Percentiles rank a stretch among this genome's conserved stretches.
phyloP scores from a whole-genome alignment of 2,329 filamentous ascomycete species.

The Colletotrichum paranaense region DNA sequence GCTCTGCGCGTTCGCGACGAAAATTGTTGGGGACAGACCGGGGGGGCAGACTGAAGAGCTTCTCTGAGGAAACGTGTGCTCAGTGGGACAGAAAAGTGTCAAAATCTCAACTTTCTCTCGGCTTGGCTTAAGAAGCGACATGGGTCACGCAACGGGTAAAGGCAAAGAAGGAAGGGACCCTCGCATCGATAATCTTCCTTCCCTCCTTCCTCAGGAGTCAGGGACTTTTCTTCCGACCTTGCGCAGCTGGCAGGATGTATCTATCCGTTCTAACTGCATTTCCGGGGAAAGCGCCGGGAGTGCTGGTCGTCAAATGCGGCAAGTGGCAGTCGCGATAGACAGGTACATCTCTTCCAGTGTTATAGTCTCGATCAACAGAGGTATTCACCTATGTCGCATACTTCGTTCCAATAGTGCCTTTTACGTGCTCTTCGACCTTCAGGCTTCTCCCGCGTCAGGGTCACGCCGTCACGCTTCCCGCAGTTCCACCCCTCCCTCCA shows the following conservation, averaged over 20 bases:
- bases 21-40: conserved; percentile 29
- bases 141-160: conserved; percentile 13
- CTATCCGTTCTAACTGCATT: background rate
- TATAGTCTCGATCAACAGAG: rapidly evolving
- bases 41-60: background rate
- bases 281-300: conserved; percentile 26
- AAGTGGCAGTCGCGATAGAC: background rate
- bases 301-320: conserved; percentile 11
- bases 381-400: conserved; percentile 8
- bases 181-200: conserved; percentile 11
- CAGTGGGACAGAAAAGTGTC: background rate
- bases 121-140: background rate
- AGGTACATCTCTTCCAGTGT: rapidly evolving
- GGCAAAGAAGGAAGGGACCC: background rate
- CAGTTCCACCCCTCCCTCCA: conserved; percentile 11
- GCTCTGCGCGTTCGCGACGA: conserved; percentile 32
- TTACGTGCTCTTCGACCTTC: background rate
- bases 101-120: background rate
- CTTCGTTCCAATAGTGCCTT: background rate
- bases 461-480: conserved; percentile 14
- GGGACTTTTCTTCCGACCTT: background rate
- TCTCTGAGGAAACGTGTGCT: conserved; percentile 21
- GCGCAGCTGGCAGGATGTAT: too few species aligned
- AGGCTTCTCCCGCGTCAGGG: background rate
- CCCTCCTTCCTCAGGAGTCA: background rate